Conservation (phyloP, 352 stramenopile species). For the Globisporangium polare region DNA sequence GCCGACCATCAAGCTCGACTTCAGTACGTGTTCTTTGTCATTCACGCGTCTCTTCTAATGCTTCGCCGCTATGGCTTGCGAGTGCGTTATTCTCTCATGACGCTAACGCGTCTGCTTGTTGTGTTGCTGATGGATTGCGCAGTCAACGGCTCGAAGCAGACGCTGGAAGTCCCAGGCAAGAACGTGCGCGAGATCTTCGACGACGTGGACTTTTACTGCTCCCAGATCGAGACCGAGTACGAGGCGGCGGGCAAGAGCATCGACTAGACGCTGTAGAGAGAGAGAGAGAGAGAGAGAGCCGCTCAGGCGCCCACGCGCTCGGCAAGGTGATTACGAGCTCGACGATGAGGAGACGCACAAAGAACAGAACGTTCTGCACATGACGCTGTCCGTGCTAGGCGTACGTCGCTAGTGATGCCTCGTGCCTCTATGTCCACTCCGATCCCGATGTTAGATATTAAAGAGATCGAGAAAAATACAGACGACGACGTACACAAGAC, state of each 20-base stretch:
- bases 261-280: conserved; percentile 37
- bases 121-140: not conserved
- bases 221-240: conserved; percentile 85
- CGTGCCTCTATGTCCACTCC: not conserved
- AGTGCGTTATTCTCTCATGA: not conserved
- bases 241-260: conserved; percentile 80
- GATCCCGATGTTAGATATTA: conserved; percentile 11
- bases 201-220: conserved; percentile 80
- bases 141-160: conserved; percentile 80
- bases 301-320: no score
- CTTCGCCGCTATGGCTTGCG: not conserved
- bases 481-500: not conserved
- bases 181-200: conserved; percentile 84
- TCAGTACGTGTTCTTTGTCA: conserved; percentile 47
- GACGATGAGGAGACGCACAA: not conserved
- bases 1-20: conserved; percentile 75
- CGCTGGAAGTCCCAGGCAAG: conserved; percentile 63
- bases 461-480: conserved; percentile 4
- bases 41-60: not conserved
- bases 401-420: not conserved
- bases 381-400: not conserved
- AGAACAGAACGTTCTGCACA: not conserved
- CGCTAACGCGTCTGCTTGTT: conserved; percentile 7
- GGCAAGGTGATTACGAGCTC: no score
- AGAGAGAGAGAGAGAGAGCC: no score